phyloP scores from a whole-genome alignment of 2,329 filamentous ascomycete genomes.

The Penicillium hordei region DNA sequence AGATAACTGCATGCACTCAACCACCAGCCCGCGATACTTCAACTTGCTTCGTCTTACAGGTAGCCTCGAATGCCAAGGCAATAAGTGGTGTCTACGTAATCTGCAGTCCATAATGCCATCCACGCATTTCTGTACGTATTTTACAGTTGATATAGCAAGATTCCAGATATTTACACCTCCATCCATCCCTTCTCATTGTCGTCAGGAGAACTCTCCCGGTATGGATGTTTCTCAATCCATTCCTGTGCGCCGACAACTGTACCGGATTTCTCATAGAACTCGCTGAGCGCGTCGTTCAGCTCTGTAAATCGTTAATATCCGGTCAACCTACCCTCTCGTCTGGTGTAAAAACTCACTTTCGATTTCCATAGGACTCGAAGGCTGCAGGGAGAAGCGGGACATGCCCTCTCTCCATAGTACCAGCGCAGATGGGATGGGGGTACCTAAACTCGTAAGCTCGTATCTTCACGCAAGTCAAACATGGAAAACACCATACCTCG shows the following conservation, averaged over 20 bases:
- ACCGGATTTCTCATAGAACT: conserved; percentile 8
- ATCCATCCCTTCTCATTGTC: conserved; percentile 7
- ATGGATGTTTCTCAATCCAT: conserved; percentile 10
- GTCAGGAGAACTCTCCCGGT: conserved; percentile 6
- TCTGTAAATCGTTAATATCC: not conserved
- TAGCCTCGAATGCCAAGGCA: not conserved
- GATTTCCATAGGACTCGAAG: conserved; percentile 4
- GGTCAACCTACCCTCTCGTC: accelerated
- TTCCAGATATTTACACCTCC: not conserved
- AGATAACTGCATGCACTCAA: not conserved
- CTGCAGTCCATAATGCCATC: not conserved
- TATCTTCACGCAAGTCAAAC: not conserved
- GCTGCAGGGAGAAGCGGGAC: conserved; percentile 10
- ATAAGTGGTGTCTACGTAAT: not conserved
- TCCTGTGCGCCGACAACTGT: conserved; percentile 1
- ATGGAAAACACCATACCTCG: not conserved
- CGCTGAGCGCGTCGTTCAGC: conserved; percentile 2
- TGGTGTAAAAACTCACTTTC: not conserved
- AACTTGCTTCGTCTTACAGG: not conserved
- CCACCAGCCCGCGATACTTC: not conserved
- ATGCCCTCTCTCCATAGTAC: conserved; percentile 7
- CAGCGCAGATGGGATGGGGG: conserved; percentile 4
- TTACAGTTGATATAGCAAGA: not conserved
- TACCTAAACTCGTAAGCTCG: not conserved
- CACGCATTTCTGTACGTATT: not conserved